Base-by-base conservation (phyloP, 352 stramenopile species). In the Phytophthora pistaciae region DNA sequence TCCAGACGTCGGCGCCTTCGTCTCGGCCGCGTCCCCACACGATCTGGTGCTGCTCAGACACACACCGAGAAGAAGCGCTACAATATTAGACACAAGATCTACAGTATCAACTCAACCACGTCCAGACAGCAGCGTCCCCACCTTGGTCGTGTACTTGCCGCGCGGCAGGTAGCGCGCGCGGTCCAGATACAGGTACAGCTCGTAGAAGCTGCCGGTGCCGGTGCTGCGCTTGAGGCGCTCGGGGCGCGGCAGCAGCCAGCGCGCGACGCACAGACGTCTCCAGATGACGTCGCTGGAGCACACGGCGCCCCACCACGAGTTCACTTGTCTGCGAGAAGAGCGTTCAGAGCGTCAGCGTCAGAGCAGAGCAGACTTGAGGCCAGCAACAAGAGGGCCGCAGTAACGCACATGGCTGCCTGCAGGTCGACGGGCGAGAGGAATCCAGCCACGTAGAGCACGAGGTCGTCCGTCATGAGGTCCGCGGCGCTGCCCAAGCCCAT, bases 1-100 rank as follows among this genome's bases (percentile, higher is more conserved):
- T 75, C 87, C 87, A 94, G 16, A 87, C 81, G 55, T 94, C 85
- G 3, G 85, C 79, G n/a, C 79, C 79, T 62, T 93, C 80, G 14
- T 91, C 82, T 1, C 85, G 79, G 23, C 71, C 84, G 25, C 85
- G 86, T 3, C 85, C 87, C 87, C 87, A 94, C 6, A 91, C 78
- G 53, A 92, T 77, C 64, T 91, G 83, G 25, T 90, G 78, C 74
- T 80, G 50, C 23, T 55, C n/a, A 33, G 8, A 36, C 0, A 36
- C 29, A 6, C 44, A 55, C 10, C 20, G 29, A 65, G 3, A 54
- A 65, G 1, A 54, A 20, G 18, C 7, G 42, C 42, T 8, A 11
- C 42, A n/a, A 18, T n/a, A 36, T 36, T 36, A 36, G 38, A 44
- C 13, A n/a, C 38, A n/a, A n/a, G n/a, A n/a, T n/a, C n/a, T n/a